Conservation (phyloP, 2,329 filamentous ascomycete species). For the Fusarium sulawesiense region DNA sequence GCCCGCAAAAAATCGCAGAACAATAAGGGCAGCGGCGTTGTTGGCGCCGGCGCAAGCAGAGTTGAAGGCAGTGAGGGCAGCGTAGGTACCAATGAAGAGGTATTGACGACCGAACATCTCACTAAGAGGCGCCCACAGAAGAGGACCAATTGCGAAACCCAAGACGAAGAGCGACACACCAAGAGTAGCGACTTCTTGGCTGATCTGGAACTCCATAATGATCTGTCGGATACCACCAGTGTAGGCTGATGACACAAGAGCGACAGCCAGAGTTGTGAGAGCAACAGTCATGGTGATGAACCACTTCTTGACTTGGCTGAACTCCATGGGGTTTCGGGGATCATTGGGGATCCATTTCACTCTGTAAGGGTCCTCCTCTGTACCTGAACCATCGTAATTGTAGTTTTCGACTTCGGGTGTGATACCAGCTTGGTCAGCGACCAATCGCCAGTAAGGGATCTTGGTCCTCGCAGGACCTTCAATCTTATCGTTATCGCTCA, state of each 20-base stretch:
- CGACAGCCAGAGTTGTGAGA: slow-evolving; percentile 30
- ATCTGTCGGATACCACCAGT: slow-evolving; percentile 34
- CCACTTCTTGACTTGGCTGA: slow-evolving; percentile 32
- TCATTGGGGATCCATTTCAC: slow-evolving; percentile 41
- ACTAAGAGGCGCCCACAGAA: slow-evolving; percentile 79
- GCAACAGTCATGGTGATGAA: slow-evolving; percentile 39
- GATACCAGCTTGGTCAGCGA: slow-evolving; percentile 32
- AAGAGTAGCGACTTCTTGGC: slow-evolving; percentile 36
- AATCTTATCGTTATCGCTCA: slow-evolving; percentile 32
- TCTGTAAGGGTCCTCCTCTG: slow-evolving; percentile 33
- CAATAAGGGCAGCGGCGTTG: slow-evolving; percentile 77
- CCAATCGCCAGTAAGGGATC: slow-evolving; percentile 38
- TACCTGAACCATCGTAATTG: slow-evolving; percentile 37
- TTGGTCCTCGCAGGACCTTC: slow-evolving; percentile 29
- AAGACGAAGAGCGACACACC: slow-evolving; percentile 38
- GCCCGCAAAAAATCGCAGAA: slow-evolving; percentile 78
- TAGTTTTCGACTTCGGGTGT: slow-evolving; percentile 34
- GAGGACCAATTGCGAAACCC: slow-evolving; percentile 70
- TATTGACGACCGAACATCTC: slow-evolving; percentile 76
- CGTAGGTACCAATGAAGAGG: slow-evolving; percentile 66
- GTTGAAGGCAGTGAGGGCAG: slow-evolving; percentile 78
- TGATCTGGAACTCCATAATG: slow-evolving; percentile 32
- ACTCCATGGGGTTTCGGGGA: slow-evolving; percentile 34
- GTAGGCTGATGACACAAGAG: slow-evolving; percentile 35
- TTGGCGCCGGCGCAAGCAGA: slow-evolving; percentile 79